Evolutionary conservation across 2,329 filamentous ascomycete genomes (phyloP), one percentile per base, ranked within the genome.

Genomic region (Plenodomus tracheiphilus): DNA sequence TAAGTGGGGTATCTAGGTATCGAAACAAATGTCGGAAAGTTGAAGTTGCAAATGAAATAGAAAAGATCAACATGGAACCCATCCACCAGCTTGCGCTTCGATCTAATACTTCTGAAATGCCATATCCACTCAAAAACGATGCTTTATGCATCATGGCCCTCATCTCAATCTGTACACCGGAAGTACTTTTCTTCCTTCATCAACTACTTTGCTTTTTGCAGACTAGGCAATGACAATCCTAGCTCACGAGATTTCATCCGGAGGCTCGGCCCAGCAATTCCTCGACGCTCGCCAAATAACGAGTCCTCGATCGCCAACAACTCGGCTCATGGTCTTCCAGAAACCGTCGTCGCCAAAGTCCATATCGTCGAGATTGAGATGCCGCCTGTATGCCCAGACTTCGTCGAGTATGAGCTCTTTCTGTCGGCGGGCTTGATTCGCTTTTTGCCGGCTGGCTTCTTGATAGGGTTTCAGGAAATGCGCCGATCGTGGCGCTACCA

Each of bases 341-440:
- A 92, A 77, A 5, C 89, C 89, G 60, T 92, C 88, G 51, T 88
- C 85, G 2, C 77, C 87, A 76, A 89, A 91, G 65, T 92, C 88
- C 66, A 93, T 76, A 71, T 93, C 89, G 69, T 93, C 89, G 36
- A 93, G 74, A 62, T 91, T 91, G 28, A 93, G 71, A 70, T 93
- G 89, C 46, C 79, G 77, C 39, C 72, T 75, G 61, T 89, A 80
- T 50, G 80, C 80, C 86, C 87, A 92, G 3, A 89, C 81, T 67
- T 89, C 82, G 49, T 85, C 79, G 60, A 92, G 86, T 25, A 80
- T 74, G 43, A 91, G 62, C 1, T 83, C 82, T 19, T 61, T 46
- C 15, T 32, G 28, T 32, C 28, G 28, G 28, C 28, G 28, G 13
- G 28, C 28, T 32, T 32, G 28, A 11, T 32, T 32, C 6, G 28